Evolutionary conservation across 2,329 filamentous ascomycete species (phyloP), one percentile per base, ranked within the genome.

Genomic region (Trichoderma lentiforme): DNA sequence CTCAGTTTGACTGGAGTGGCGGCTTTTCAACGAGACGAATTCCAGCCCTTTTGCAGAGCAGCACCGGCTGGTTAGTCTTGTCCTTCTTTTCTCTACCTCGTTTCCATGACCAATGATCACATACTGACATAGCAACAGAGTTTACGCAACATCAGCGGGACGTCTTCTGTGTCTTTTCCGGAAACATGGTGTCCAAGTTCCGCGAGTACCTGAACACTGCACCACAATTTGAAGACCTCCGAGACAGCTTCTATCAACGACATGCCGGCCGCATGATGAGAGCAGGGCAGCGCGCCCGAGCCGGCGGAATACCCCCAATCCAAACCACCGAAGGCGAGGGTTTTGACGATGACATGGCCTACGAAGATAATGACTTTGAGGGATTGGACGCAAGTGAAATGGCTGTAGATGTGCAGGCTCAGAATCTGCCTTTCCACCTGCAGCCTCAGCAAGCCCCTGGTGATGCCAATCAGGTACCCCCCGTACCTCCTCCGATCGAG

Each of bases 161-260:
- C 67, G 94, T 98, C 8, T 99, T 99, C 80, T 99, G 96, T 79
- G 96, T 99, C 69, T 99, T 99, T 81, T 98, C 95, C 2, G 95
- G 96, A 6, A 87, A 89, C 30, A 95, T 95, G 70, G 95, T 99
- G 2, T 85, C 85, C 56, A 88, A 89, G 53, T 88, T 99, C 30
- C 91, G 95, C 56, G 87, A 91, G 32, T 93, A 94, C 78, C 86
- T 99, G 51, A 97, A 94, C 75, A 84, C 80, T 0, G 82, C 84
- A 12, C 79, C 82, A 0, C 81, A 83, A 39, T 89, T 88, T 69
- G 82, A 84, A 53, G 81, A 83, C 4, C 76, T 84, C 8, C 83
- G 84, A 34, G 81, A 84, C 7, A 77, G 74, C 26, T 72, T 78
- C 71, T 61, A 76, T 26, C 73, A 69, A 51, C 73, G 76, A 9